Base-by-base conservation (phyloP, 2,329 filamentous ascomycete species). In the Thielaviopsis cerberus region DNA sequence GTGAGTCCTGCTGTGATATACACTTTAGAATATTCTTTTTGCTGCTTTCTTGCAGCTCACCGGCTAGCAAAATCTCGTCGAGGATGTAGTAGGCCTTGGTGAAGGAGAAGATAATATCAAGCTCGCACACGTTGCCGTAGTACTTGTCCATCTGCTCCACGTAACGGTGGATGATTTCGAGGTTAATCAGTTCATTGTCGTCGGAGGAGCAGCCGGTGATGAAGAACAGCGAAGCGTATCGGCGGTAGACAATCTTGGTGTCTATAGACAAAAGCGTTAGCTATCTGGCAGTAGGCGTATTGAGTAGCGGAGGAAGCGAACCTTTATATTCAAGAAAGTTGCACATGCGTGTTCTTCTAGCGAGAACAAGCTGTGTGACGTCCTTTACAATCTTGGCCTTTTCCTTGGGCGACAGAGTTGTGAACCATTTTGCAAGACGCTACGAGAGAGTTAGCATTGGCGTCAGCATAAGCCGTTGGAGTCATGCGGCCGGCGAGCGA, bases 141-240 rank as follows among this genome's bases (percentile, higher is more conserved):
- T 98, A 98, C 72, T 98, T 98, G 78, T 98, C 92, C 92, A 98
- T 98, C 74, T 98, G 92, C 73, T 98, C 92, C 68, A 98, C 92
- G 70, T 98, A 98, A 73, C 92, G 88, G 72, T 98, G 92, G 67
- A 98, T 94, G 69, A 98, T 89, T 72, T 98, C 92, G 69, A 98
- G 88, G 24, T 88, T 95, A 70, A 97, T 96, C 68, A 98, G 76
- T 70, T 98, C 92, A 73, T 98, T 98, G 73, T 98, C 92, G 63
- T 88, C 89, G n/a, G 90, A 90, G 57, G 89, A 85, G 74, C 89
- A 95, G 66, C 92, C 92, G 67, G 91, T 90, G 70, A 98, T 98
- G 78, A 98, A 98, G 78, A 97, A 98, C 62, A 98, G 84, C 60
- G 92, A 97, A 62, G 92, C 92, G 72, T 98, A 98, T 70, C 92